Evolutionary conservation across 495 filamentous ascomycete species (phyloP).

Genomic region (Lepraria neglecta): DNA sequence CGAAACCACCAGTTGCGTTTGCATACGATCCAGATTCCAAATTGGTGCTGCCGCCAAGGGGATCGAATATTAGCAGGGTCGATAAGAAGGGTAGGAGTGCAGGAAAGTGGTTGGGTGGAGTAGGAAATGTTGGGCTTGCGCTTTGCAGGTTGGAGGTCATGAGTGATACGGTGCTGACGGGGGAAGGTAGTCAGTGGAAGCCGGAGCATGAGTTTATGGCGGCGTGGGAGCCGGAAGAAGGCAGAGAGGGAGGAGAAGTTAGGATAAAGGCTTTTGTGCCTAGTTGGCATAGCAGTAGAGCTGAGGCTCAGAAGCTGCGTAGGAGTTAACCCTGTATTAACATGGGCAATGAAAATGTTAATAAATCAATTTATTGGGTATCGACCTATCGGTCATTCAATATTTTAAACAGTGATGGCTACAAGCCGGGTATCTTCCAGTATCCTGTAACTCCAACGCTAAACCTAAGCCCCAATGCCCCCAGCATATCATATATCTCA

Average conservation of each 20-base stretch:
- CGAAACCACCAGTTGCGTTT: slow-evolving; percentile 35
- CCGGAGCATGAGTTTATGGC: slow-evolving; percentile 52
- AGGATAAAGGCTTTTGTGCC: slow-evolving; percentile 84
- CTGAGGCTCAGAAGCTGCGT: slow-evolving; percentile 31
- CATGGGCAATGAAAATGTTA: not conserved
- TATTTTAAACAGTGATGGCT: not conserved
- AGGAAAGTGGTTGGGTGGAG: slow-evolving; percentile 67
- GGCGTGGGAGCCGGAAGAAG: slow-evolving; percentile 39
- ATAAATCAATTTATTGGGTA: not conserved
- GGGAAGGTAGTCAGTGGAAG: slow-evolving; percentile 50
- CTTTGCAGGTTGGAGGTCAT: slow-evolving; percentile 84
- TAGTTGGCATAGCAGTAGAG: slow-evolving; percentile 51
- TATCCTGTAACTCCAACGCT: slow-evolving; percentile 18
- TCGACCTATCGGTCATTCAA: not conserved
- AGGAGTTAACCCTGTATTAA: not conserved
- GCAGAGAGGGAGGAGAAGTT: slow-evolving; percentile 47
- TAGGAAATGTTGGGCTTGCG: slow-evolving; percentile 84
- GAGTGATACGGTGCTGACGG: slow-evolving; percentile 64
- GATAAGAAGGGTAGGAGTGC: slow-evolving; percentile 56
- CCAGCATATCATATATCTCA: slow-evolving; percentile 12
- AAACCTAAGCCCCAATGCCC: not conserved
- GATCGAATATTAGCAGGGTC: slow-evolving; percentile 43
- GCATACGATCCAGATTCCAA: slow-evolving; percentile 44
- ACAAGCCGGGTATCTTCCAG: slow-evolving; percentile 21
- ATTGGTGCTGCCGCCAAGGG: slow-evolving; percentile 30